Percentiles rank a stretch among this genome's conserved stretches.
phyloP scores from a whole-genome alignment of 1,284 basidiomycete species.

The Fereydounia khargensis region DNA sequence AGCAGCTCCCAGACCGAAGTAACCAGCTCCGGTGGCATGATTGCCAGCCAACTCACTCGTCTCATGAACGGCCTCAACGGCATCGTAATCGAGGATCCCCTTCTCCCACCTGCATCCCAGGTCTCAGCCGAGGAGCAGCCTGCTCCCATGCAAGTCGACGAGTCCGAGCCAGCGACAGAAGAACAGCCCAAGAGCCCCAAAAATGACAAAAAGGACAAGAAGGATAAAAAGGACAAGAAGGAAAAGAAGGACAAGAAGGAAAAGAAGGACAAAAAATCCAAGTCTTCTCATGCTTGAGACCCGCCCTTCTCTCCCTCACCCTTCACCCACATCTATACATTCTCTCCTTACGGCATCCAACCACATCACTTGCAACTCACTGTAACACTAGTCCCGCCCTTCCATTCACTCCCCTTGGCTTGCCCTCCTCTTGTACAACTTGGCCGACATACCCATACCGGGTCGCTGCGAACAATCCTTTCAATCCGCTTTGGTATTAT shows the following conservation, averaged over 20 bases:
- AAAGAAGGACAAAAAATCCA: conserved; percentile 1
- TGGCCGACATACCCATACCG: no score
- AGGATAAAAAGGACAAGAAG: conserved; percentile 14
- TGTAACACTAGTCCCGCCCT: no score
- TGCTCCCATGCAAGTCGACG: no score
- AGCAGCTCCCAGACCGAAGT: conserved; percentile 14
- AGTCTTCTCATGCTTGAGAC: neutral
- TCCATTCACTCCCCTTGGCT: no score
- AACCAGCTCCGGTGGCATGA: conserved; percentile 10
- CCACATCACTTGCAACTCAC: no score
- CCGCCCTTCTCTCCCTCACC: neutral
- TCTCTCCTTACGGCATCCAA: no score
- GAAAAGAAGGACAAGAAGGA: conserved; percentile 7
- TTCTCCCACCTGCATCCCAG: conserved; percentile 3
- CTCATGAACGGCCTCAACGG: conserved; percentile 21
- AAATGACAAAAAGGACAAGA: conserved; percentile 9
- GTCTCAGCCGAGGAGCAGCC: neutral
- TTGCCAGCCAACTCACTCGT: conserved; percentile 16
- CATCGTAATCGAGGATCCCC: conserved; percentile 16
- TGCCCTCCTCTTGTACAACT: no score
- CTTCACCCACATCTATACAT: no score
- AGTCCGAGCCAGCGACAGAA: neutral
- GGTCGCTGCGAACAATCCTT: no score
- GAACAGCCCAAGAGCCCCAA: conserved; percentile 1
- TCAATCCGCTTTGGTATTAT: no score